phyloP scores from a whole-genome alignment of 805 yeast genomes.

The Candida sakaeoensis region DNA sequence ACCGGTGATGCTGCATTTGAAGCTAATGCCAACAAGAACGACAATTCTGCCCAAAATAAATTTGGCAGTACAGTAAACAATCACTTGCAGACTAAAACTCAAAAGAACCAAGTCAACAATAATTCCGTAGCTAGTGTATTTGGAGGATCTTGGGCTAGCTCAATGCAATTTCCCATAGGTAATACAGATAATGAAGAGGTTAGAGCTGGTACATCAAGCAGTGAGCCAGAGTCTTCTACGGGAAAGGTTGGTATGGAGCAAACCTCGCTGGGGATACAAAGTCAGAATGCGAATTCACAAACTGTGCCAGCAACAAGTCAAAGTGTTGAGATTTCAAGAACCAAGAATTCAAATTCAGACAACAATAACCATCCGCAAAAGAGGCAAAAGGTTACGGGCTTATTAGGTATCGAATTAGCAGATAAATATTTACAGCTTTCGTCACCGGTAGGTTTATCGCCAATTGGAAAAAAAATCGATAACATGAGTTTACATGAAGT shows the following conservation, averaged over 20 bases:
- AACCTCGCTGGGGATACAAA: too few relatives aligned
- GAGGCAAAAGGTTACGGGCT: constrained; percentile 11
- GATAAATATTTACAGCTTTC: neutral
- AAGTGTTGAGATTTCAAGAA: neutral
- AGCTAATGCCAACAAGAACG: neutral
- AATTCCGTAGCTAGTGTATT: constrained; percentile 4
- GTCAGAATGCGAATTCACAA: neutral
- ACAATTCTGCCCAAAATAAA: neutral
- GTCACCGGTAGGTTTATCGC: constrained; percentile 1
- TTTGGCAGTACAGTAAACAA: too few relatives aligned
- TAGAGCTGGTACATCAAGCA: neutral
- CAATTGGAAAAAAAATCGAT: constrained; percentile 5
- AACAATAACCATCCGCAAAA: constrained; percentile 15
- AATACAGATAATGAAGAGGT: neutral
- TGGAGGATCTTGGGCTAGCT: constrained; percentile 4
- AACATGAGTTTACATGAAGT: constrained; percentile 6
- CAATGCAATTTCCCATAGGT: too few relatives aligned
- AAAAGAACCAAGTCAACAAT: neutral
- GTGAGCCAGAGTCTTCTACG: neutral
- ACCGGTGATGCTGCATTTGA: neutral
- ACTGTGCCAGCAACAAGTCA: neutral
- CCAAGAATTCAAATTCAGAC: neutral
- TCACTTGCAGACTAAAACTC: constrained; percentile 2
- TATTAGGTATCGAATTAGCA: constrained; percentile 12
- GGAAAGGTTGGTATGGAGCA: neutral